Evolutionary conservation across 768 basidiomycete species (phyloP).

Genomic region (Tephrocybe sp.): DNA sequence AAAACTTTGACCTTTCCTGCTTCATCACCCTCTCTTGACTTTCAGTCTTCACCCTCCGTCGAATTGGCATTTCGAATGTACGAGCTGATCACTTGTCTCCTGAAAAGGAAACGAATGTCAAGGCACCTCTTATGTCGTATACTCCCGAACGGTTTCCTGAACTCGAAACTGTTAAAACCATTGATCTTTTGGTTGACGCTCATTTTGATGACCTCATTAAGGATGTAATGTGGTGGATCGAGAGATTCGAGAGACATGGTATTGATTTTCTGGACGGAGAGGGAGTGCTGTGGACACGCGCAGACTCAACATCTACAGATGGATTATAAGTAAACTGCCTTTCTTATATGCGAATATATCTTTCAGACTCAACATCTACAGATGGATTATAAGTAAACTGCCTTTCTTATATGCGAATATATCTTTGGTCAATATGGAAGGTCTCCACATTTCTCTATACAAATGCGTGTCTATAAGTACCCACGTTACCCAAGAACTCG

Average conservation of each 20-base stretch:
- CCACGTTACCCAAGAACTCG: too few species aligned
- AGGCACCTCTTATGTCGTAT: constrained; percentile 40
- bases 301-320: constrained; percentile 18
- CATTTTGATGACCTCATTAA: constrained; percentile 38
- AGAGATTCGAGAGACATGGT: constrained; percentile 45
- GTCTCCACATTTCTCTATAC: too few species aligned
- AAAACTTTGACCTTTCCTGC: constrained; percentile 40
- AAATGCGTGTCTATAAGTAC: too few species aligned
- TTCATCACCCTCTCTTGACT: constrained; percentile 27
- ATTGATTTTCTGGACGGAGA: constrained; percentile 54
- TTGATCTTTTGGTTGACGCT: constrained; percentile 46
- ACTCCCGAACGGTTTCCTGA: constrained; percentile 39
- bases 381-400: background rate
- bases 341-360: background rate
- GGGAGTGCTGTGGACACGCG: constrained; percentile 49
- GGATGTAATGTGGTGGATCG: constrained; percentile 54
- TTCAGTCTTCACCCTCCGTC: constrained; percentile 35
- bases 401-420: background rate
- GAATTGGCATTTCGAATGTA: constrained; percentile 44
- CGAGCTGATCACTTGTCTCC: constrained; percentile 41
- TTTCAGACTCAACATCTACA: constrained; percentile 19
- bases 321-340: background rate
- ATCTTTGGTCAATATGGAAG: too few species aligned
- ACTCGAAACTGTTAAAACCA: constrained; percentile 44
- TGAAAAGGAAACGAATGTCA: constrained; percentile 32